A percentile compares a stretch with the other conserved stretches of the same genome.
phyloP scores from a whole-genome alignment of 495 filamentous ascomycete species.

The Bathelium albidoporum region DNA sequence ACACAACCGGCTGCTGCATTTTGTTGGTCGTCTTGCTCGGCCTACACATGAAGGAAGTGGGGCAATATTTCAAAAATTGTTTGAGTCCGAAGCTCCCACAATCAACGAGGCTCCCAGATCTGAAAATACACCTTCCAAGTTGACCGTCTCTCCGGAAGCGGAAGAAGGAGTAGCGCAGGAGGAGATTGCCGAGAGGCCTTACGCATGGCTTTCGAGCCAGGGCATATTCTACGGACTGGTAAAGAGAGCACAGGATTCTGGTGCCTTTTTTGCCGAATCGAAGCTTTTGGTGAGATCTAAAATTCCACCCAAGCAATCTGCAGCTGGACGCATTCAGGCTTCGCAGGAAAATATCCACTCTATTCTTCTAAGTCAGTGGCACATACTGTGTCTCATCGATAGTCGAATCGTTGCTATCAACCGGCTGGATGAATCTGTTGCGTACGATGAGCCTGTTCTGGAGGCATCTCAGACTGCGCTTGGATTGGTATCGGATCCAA shows the following conservation, averaged over 20 bases:
- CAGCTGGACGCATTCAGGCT: conserved; percentile 51
- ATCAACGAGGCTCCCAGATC: conserved; percentile 56
- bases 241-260: neutral
- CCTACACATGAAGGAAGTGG: conserved; percentile 68
- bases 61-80: conserved; percentile 74
- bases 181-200: conserved; percentile 52
- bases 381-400: conserved; percentile 77
- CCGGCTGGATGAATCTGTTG: conserved; percentile 67
- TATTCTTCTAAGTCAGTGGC: conserved; percentile 86
- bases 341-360: conserved; percentile 62
- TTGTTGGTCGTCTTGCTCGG: conserved; percentile 63
- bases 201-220: conserved; percentile 81
- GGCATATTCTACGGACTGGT: conserved; percentile 80
- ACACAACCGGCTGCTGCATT: conserved; percentile 61
- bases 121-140: conserved; percentile 45
- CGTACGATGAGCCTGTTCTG: conserved; percentile 80
- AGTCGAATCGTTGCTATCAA: conserved; percentile 74
- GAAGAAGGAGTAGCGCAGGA: conserved; percentile 40
- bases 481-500: conserved; percentile 73
- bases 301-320: conserved; percentile 55
- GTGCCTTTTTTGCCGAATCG: conserved; percentile 44
- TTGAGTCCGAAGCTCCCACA: conserved; percentile 72
- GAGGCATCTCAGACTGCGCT: conserved; percentile 67
- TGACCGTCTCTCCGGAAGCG: conserved; percentile 67
- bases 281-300: conserved; percentile 64